Conservation (phyloP, 2,329 filamentous ascomycete species). For the Microdochium nivale region DNA sequence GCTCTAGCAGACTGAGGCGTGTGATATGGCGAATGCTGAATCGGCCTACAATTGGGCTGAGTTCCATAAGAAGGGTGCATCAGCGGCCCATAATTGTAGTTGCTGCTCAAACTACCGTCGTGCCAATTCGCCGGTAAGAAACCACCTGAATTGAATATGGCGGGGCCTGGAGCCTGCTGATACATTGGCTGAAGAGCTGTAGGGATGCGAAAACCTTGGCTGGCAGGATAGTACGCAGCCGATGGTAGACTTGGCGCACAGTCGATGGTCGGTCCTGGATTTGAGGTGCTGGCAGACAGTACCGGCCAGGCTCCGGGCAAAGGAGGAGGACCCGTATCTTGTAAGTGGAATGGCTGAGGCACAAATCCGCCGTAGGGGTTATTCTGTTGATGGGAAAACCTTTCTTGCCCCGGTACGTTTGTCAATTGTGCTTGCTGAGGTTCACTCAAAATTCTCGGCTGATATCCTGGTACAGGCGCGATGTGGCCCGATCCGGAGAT, state of each 20-base stretch:
- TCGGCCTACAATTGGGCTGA: constrained; percentile 23
- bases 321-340: constrained; percentile 9
- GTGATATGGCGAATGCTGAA: constrained; percentile 9
- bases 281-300: constrained; percentile 10
- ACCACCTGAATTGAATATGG: constrained; percentile 29
- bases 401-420: neutral
- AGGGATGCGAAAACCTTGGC: constrained; percentile 17
- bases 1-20: constrained; percentile 18
- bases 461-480: constrained; percentile 12
- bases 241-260: constrained; percentile 14
- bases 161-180: constrained; percentile 26
- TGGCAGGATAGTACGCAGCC: constrained; percentile 15
- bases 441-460: constrained; percentile 14
- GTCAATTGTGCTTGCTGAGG: constrained; percentile 9
- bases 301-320: constrained; percentile 10
- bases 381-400: neutral
- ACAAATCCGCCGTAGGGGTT: neutral
- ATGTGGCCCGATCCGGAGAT: constrained; percentile 42
- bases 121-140: constrained; percentile 19
- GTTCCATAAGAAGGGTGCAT: constrained; percentile 9
- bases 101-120: neutral
- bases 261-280: constrained; percentile 13
- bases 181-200: constrained; percentile 22
- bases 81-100: constrained; percentile 21
- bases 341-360: constrained; percentile 5